phyloP scores from a whole-genome alignment of 176 grass and related monocot species.

The Calamus simplicifolius region DNA sequence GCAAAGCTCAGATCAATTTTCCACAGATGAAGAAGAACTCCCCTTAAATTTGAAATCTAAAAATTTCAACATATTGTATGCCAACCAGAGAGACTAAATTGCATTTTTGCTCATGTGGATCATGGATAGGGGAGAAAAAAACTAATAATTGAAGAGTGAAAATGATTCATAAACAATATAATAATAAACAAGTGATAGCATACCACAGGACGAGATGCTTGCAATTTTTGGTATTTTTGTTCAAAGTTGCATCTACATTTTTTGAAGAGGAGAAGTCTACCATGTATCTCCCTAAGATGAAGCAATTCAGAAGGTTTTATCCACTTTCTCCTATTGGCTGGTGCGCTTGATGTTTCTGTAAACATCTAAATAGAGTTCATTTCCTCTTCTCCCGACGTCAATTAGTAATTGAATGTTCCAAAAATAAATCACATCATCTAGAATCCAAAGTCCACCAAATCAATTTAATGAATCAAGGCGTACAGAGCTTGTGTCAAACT shows the following conservation, averaged over 20 bases:
- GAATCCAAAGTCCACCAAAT: no score
- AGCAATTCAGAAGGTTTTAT: constrained; percentile 44
- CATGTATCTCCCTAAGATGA: constrained; percentile 48
- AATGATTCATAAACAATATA: background rate
- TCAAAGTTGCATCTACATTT: constrained; percentile 36
- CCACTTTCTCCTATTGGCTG: constrained; percentile 19
- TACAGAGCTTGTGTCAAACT: no score
- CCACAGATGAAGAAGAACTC: no score
- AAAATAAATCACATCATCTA: background rate
- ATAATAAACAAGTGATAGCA: background rate
- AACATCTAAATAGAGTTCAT: background rate
- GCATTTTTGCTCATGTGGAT: background rate
- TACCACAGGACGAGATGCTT: constrained; percentile 55
- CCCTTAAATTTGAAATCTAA: no score
- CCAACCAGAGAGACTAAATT: no score
- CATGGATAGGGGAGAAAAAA: background rate
- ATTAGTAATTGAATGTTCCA: background rate
- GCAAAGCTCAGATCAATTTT: no score
- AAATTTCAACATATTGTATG: no score
- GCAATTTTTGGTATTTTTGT: constrained; percentile 43
- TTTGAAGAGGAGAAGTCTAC: constrained; percentile 34
- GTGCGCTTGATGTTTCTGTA: background rate
- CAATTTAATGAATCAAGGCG: no score
- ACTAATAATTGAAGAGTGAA: background rate
- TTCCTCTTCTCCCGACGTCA: background rate